Evolutionary conservation across 495 filamentous ascomycete genomes (phyloP).

Genomic region (Hypoxylon intermedium): DNA sequence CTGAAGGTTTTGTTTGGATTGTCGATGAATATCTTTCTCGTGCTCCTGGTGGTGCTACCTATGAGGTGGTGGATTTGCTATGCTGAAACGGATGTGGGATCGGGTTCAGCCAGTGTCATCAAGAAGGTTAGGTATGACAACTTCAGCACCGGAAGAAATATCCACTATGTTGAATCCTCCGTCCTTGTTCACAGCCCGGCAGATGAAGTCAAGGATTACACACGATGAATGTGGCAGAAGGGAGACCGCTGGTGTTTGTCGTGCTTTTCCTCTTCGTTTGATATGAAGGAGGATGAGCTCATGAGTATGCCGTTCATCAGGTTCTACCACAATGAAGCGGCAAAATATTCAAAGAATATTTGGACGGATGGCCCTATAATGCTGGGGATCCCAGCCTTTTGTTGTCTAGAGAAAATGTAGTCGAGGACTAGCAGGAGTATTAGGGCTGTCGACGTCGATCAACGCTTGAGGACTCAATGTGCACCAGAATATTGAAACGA

Average conservation of each 20-base stretch:
- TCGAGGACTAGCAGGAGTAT: conserved; percentile 13
- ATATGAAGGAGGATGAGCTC: background rate
- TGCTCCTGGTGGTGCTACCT: background rate
- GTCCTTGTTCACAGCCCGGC: background rate
- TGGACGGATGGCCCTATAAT: conserved; percentile 9
- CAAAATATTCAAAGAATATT: conserved; percentile 3
- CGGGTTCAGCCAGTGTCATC: background rate
- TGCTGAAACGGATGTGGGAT: background rate
- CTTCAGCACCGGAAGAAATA: background rate
- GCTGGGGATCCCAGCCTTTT: conserved; percentile 38
- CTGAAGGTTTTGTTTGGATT: background rate
- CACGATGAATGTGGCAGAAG: background rate
- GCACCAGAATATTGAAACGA: conserved; percentile 25
- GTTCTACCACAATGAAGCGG: background rate
- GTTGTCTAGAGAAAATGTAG: conserved; percentile 13
- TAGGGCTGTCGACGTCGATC: conserved; percentile 30
- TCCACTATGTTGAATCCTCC: background rate
- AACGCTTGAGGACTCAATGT: conserved; percentile 21
- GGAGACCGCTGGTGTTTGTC: background rate
- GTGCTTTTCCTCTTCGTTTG: background rate
- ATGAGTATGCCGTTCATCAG: background rate
- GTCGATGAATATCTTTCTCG: background rate
- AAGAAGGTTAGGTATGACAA: background rate
- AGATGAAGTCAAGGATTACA: background rate
- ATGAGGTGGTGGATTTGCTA: background rate